Conservation (phyloP, 1,139 yeast species). For the Waltiozyma solani region DNA sequence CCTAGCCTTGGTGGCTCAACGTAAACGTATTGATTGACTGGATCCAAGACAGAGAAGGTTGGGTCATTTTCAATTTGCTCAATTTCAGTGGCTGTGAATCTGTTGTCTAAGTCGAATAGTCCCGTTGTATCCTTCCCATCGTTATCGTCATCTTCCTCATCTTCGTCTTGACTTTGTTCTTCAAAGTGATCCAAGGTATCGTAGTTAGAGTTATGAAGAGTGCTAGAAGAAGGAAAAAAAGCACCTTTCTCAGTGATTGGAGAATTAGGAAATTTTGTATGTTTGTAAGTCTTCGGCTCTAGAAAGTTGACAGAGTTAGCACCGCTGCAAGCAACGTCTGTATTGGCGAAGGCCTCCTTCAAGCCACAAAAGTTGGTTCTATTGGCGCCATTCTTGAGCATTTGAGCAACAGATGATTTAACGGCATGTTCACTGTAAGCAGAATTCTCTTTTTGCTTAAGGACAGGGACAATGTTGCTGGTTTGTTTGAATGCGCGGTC, state of each 20-base stretch:
- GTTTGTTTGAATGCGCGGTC: background rate
- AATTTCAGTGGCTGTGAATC: background rate
- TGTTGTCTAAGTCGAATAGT: background rate
- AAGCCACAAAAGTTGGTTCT: conserved; percentile 1
- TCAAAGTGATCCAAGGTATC: background rate
- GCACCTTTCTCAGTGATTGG: background rate
- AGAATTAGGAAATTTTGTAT: background rate
- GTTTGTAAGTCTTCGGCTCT: background rate
- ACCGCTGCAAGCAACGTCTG: too few species aligned
- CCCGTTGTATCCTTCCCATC: background rate
- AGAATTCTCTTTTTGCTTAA: background rate
- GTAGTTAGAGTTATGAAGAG: background rate
- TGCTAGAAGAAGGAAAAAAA: background rate
- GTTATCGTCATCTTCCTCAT: background rate
- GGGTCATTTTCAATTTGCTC: background rate
- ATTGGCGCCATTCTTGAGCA: conserved; percentile 3
- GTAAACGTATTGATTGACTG: conserved; percentile 9
- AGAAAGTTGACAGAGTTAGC: too few species aligned
- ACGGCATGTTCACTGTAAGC: background rate
- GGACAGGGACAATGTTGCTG: background rate
- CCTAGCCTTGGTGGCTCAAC: conserved; percentile 14
- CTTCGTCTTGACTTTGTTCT: background rate
- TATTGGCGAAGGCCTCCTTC: background rate
- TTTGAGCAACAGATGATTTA: conserved; percentile 1
- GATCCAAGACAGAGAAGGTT: conserved; percentile 10